These are phyloP conservation scores for Annulohypoxylon nitens DNA, from an alignment of 495 filamentous ascomycete species.

Conservation along the genomic window DNA sequence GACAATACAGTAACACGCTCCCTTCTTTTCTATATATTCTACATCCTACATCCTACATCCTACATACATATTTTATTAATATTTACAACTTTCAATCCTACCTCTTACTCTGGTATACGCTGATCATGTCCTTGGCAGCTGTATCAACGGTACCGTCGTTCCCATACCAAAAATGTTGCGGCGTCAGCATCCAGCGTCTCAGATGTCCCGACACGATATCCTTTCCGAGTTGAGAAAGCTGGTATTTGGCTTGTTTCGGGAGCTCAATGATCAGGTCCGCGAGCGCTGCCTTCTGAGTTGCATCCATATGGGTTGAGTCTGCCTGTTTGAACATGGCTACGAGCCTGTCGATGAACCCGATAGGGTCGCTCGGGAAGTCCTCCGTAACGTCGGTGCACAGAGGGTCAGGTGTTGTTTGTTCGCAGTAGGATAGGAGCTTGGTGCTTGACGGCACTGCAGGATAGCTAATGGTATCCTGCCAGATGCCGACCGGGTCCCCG, in stretches of 20 bases:
- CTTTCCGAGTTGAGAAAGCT: constrained; percentile 33
- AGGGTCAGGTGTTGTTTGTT: constrained; percentile 37
- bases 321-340: constrained; percentile 37
- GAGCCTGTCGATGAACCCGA: constrained; percentile 30
- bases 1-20: too few relatives aligned
- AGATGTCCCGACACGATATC: constrained; percentile 40
- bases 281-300: constrained; percentile 38
- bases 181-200: constrained; percentile 46
- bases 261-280: constrained; percentile 30
- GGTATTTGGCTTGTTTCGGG: constrained; percentile 33
- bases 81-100: not conserved
- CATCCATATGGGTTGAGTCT: constrained; percentile 41
- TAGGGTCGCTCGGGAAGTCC: constrained; percentile 29
- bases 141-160: constrained; percentile 37
- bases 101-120: constrained; percentile 25
- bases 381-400: constrained; percentile 34
- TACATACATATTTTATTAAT: too few relatives aligned
- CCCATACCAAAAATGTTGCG: constrained; percentile 48
- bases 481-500: constrained; percentile 40
- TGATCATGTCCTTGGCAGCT: constrained; percentile 34
- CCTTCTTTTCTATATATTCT: too few relatives aligned
- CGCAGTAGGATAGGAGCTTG: constrained; percentile 40
- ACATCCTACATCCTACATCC: too few relatives aligned
- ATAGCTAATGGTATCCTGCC: constrained; percentile 38
- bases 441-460: constrained; percentile 28